Conservation (phyloP, 306 rosid genomes). For the Abrus precatorius region DNA sequence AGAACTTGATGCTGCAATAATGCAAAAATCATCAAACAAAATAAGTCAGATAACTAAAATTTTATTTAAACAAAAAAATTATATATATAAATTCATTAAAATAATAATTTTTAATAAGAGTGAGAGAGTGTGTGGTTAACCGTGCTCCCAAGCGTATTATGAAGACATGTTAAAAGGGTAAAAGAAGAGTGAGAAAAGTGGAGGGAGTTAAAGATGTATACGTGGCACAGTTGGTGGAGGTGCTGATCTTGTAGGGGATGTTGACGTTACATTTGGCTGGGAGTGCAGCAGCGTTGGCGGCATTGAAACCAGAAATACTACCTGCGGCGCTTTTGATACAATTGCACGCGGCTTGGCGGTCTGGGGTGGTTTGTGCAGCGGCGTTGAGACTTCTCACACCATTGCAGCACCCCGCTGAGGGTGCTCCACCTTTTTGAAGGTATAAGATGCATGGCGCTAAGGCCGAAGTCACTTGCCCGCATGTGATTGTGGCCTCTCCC, state of each 20-base stretch:
- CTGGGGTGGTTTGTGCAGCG: constrained; percentile 35
- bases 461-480: constrained; percentile 2
- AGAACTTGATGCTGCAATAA: constrained; percentile 45
- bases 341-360: constrained; percentile 47
- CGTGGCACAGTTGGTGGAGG: constrained; percentile 57
- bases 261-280: constrained; percentile 53
- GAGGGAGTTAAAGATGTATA: background rate
- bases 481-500: constrained; percentile 54
- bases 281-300: constrained; percentile 29
- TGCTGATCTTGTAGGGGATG: constrained; percentile 71
- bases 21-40: background rate
- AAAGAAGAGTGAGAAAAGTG: background rate
- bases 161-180: no score
- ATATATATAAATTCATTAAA: no score
- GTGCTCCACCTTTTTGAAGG: background rate
- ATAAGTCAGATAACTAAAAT: no score
- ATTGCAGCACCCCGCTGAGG: constrained; percentile 4
- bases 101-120: no score
- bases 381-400: constrained; percentile 41
- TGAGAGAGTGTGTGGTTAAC: no score
- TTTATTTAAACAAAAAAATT: no score
- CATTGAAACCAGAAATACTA: background rate
- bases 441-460: constrained; percentile 33
- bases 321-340: constrained; percentile 58
- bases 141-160: no score